Percentiles rank a stretch among this genome's conserved stretches.
phyloP scores from a whole-genome alignment of 2,329 filamentous ascomycete genomes.

The Trichoderma semiorbis region DNA sequence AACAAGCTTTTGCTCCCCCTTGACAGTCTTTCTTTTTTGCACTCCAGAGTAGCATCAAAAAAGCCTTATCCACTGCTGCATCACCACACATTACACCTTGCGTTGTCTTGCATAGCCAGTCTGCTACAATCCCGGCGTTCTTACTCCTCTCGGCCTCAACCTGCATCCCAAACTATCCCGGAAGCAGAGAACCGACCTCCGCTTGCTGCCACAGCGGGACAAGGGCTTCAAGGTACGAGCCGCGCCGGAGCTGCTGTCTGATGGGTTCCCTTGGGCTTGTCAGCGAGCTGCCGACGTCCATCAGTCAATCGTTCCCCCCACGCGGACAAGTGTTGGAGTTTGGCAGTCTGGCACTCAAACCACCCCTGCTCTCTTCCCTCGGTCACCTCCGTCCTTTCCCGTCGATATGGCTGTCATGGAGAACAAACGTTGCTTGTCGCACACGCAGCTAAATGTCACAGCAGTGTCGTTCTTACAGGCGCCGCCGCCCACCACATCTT shows the following conservation, averaged over 20 bases:
- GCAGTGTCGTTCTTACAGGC: slow-evolving; percentile 7
- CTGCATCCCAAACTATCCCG: slow-evolving; percentile 15
- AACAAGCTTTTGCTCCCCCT: background rate
- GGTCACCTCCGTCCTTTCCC: slow-evolving; percentile 8
- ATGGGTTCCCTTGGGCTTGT: background rate
- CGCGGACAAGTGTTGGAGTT: slow-evolving; percentile 14
- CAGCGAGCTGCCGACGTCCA: slow-evolving; percentile 11
- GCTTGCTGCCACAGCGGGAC: slow-evolving; percentile 11
- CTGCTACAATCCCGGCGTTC: slow-evolving; percentile 1
- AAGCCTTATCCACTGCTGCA: background rate
- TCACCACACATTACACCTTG: background rate
- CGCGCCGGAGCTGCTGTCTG: slow-evolving; percentile 15
- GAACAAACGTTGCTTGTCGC: slow-evolving; percentile 1
- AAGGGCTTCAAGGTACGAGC: slow-evolving; percentile 13
- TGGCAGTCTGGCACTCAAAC: background rate
- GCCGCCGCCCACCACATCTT: background rate
- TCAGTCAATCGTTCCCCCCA: slow-evolving; percentile 17
- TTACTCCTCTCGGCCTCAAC: slow-evolving; percentile 11
- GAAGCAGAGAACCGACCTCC: slow-evolving; percentile 17
- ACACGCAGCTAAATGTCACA: slow-evolving; percentile 10
- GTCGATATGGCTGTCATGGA: background rate
- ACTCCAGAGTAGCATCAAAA: background rate
- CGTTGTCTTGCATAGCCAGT: background rate
- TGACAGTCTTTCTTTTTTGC: background rate
- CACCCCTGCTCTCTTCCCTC: background rate